A percentile compares a stretch with the other conserved stretches of the same genome.
Evolutionary conservation across 2,329 filamentous ascomycete species (phyloP).

Genomic region (Phialocephala subalpina): DNA sequence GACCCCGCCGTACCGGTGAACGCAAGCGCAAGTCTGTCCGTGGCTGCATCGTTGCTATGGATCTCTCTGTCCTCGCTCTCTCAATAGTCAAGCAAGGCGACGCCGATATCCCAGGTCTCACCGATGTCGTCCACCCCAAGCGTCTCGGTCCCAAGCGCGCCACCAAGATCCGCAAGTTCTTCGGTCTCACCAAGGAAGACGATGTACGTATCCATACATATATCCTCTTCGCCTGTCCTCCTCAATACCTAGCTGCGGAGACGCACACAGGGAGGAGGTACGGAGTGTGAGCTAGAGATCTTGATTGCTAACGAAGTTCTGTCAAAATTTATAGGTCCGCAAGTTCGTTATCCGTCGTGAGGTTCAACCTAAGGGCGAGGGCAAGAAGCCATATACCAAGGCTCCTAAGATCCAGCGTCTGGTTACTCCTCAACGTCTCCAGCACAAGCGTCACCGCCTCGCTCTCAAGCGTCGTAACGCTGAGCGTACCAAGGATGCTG

Average conservation of each 20-base stretch:
- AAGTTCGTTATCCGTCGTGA: conserved; percentile 99
- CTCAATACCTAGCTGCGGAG: conserved; percentile 20
- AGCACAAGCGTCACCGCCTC: conserved; percentile 99
- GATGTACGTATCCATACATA: conserved; percentile 82
- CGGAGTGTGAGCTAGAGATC: conserved; percentile 63
- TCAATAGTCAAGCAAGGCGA: conserved; percentile 99
- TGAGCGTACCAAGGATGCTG: conserved; percentile 98
- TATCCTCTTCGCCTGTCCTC: conserved; percentile 76
- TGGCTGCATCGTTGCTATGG: conserved; percentile 97
- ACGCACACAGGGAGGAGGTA: conserved; percentile 34
- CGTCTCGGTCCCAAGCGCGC: conserved; percentile 99
- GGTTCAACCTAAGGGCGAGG: conserved; percentile 95
- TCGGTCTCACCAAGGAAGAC: conserved; percentile 99
- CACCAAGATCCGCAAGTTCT: conserved; percentile 99
- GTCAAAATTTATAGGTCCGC: conserved; percentile 74
- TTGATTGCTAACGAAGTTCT: conserved; percentile 39
- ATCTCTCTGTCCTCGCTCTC: conserved; percentile 94
- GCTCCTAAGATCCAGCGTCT: conserved; percentile 99
- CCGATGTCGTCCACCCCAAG: conserved; percentile 98
- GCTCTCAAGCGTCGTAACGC: conserved; percentile 98
- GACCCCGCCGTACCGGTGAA: conserved; percentile 95
- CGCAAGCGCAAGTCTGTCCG: conserved; percentile 99
- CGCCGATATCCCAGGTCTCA: conserved; percentile 90
- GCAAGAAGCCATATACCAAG: conserved; percentile 99
- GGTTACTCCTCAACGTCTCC: conserved; percentile 98